phyloP scores from a whole-genome alignment of 2,329 filamentous ascomycete species.

The Fusarium sp. region DNA sequence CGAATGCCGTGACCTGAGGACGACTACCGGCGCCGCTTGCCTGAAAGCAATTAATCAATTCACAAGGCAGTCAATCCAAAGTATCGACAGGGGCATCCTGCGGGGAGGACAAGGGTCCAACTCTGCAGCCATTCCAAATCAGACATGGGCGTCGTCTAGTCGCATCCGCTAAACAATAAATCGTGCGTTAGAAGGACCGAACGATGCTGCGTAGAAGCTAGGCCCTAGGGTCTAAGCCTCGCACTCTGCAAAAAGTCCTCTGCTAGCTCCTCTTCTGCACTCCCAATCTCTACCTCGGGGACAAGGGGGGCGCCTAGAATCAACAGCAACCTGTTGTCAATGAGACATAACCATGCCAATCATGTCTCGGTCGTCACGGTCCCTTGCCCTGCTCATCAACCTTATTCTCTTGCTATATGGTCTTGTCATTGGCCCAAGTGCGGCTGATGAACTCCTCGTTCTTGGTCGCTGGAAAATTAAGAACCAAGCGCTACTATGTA shows the following conservation, averaged over 20 bases:
- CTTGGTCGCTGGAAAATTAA: slow-evolving; percentile 32
- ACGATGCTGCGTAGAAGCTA: slow-evolving; percentile 45
- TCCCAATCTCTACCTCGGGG: slow-evolving; percentile 26
- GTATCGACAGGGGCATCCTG: slow-evolving; percentile 39
- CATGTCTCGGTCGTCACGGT: slow-evolving; percentile 21
- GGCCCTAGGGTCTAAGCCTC: slow-evolving; percentile 45
- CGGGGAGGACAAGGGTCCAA: slow-evolving; percentile 35
- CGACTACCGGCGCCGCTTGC: slow-evolving; percentile 35
- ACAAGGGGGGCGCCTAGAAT: slow-evolving; percentile 28
- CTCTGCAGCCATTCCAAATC: slow-evolving; percentile 37
- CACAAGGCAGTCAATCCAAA: slow-evolving; percentile 22
- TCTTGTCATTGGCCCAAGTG: slow-evolving; percentile 23
- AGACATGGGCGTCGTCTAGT: slow-evolving; percentile 32
- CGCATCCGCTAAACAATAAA: slow-evolving; percentile 41
- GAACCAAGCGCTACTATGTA: slow-evolving; percentile 20
- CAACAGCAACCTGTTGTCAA: slow-evolving; percentile 24
- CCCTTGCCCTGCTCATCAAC: slow-evolving; percentile 34
- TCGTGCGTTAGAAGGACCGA: slow-evolving; percentile 48
- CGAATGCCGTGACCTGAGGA: slow-evolving; percentile 31
- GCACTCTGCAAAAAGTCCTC: slow-evolving; percentile 45
- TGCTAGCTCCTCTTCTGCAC: slow-evolving; percentile 9
- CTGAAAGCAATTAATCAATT: slow-evolving; percentile 19
- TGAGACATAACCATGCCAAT: slow-evolving; percentile 36
- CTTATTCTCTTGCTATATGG: slow-evolving; percentile 24
- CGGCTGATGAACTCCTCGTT: slow-evolving; percentile 20